Conservation (phyloP, 495 filamentous ascomycete species). For the Friedmanniomyces simplex region DNA sequence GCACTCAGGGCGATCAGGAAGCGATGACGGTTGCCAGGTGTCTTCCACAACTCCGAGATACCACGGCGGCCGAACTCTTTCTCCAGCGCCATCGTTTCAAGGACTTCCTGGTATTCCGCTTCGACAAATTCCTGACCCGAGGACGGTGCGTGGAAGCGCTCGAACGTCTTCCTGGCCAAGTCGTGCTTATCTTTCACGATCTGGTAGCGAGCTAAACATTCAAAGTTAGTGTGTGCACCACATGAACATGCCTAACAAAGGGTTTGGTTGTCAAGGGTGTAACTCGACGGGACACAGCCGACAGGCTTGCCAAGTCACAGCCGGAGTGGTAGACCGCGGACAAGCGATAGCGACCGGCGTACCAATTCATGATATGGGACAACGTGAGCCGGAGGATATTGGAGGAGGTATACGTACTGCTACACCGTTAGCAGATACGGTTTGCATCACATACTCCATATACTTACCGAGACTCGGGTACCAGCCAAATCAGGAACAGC, state of each 20-base stretch:
- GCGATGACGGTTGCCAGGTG: slow-evolving; percentile 26
- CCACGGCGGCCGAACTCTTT: slow-evolving; percentile 5
- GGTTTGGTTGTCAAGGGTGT: no score
- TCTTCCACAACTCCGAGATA: slow-evolving; percentile 24
- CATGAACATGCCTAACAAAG: no score
- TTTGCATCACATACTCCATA: no score
- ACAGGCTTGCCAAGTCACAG: no score
- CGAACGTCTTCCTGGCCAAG: not conserved
- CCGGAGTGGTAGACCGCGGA: no score
- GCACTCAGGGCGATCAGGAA: slow-evolving; percentile 28
- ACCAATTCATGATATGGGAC: no score
- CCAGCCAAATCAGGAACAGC: slow-evolving; percentile 6
- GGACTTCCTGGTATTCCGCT: slow-evolving; percentile 24
- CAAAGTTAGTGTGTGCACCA: no score
- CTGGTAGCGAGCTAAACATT: not conserved
- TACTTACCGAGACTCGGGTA: not conserved
- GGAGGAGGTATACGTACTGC: no score
- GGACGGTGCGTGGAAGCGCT: slow-evolving; percentile 1
- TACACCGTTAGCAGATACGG: no score
- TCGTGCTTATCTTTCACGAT: slow-evolving; percentile 4
- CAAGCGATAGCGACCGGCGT: no score
- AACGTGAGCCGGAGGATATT: no score
- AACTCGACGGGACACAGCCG: no score
- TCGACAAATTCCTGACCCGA: slow-evolving; percentile 19
- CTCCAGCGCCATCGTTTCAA: slow-evolving; percentile 1